These are phyloP conservation scores for Microdochium paspali DNA, from an alignment of 2,329 filamentous ascomycete species.

Conservation along the genomic window DNA sequence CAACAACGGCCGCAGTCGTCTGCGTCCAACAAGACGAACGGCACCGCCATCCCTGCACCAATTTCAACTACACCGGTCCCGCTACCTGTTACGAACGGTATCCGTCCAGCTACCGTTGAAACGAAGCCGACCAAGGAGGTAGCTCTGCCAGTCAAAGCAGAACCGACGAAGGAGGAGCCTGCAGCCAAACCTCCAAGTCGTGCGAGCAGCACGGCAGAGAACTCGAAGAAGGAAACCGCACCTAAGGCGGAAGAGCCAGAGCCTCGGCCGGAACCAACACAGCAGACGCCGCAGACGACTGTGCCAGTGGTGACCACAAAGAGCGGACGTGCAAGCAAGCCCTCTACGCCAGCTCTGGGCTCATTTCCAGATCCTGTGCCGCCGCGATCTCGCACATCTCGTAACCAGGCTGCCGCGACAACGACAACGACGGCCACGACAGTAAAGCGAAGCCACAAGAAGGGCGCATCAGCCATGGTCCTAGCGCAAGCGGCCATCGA, in stretches of 20 bases:
- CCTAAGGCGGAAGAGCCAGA: conserved; percentile 37
- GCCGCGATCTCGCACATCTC: conserved; percentile 40
- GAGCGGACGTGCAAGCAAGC: conserved; percentile 57
- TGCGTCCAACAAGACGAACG: conserved; percentile 52
- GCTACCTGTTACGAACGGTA: neutral
- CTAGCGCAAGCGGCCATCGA: conserved; percentile 29
- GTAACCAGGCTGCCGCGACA: conserved; percentile 27
- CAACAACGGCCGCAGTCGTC: conserved; percentile 49
- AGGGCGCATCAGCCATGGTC: conserved; percentile 33
- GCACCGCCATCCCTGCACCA: conserved; percentile 27
- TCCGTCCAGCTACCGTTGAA: conserved; percentile 27
- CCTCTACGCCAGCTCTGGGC: conserved; percentile 52
- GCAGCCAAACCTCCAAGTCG: conserved; percentile 13
- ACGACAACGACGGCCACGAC: conserved; percentile 17
- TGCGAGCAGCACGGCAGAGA: conserved; percentile 15
- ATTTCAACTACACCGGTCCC: conserved; percentile 16
- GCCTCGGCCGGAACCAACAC: conserved; percentile 27
- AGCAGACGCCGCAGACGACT: conserved; percentile 24
- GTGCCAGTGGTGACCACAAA: conserved; percentile 45
- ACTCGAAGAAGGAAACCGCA: conserved; percentile 31
- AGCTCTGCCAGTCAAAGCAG: conserved; percentile 24
- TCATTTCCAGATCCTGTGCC: conserved; percentile 46
- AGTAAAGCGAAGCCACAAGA: conserved; percentile 51
- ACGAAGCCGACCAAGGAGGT: conserved; percentile 42
- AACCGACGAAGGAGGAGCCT: conserved; percentile 22